Base-by-base conservation (phyloP, 208 protist species). In the Porcisia deanei region DNA sequence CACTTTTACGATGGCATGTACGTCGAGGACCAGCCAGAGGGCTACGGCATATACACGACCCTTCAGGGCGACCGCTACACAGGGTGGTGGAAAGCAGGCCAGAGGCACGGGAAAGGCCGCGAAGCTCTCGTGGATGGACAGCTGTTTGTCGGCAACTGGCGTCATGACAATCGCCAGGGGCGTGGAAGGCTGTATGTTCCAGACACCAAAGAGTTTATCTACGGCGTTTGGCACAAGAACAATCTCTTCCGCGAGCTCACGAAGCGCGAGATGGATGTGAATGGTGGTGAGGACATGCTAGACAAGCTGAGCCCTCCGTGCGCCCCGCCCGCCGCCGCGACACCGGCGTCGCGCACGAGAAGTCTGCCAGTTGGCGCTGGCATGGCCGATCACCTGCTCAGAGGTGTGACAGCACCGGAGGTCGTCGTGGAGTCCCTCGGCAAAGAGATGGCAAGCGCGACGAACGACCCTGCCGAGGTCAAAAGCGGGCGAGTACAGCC, bases 1-100 rank as follows among this genome's bases (percentile, higher is more conserved):
- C 79, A 92, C 69, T 85, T 80, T 65, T 97, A 94, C 75, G 90
- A 96, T 43, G 94, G 94, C 64, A 85, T 84, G 64, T 97, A 93
- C 83, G 61, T n/a, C 5, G 55, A 91, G 57, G 89, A 95, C 45
- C 22, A 72, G 73, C 87, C 87, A 14, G 72, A 90, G 45, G 92
- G 92, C 49, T 89, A 88, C 53, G 94, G 94, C 65, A 83, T 88
- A 43, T 82, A 91, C 68, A 83, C 77, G 25, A 91, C 90, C 54
- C 75, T 92, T 16, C 54, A 78, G 34, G 88, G 88, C 10, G 90
- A 94, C 57, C 86, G 88, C 69, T 94, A 92, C 78, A 73, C 81
- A 22, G 90, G 90, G 41, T 67, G 84, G 49, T 94, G 90, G 88
- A 71, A 73, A 61, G 71, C 80, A 2, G 90, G 90, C 12, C 77